Evolutionary conservation across 2,329 filamentous ascomycete genomes (phyloP).

Genomic region (Arachnopeziza araneosa): DNA sequence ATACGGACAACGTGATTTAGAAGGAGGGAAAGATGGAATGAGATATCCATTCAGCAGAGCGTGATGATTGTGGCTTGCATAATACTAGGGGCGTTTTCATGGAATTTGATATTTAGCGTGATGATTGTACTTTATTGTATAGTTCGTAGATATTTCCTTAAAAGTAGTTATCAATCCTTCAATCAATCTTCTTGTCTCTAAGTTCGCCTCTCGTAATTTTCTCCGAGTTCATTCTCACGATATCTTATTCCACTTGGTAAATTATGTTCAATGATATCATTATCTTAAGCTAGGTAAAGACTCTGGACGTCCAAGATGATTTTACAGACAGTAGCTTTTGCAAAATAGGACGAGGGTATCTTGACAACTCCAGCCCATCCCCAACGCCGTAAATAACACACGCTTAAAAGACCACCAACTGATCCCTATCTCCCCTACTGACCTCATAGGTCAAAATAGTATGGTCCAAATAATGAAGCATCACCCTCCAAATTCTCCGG

Average conservation of each 20-base stretch:
- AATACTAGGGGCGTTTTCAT: slow-evolving; percentile 12
- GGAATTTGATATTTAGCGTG: background rate
- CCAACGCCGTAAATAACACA: background rate
- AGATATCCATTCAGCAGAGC: slow-evolving; percentile 11
- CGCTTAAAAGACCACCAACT: slow-evolving; percentile 22
- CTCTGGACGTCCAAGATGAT: no score
- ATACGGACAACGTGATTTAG: slow-evolving; percentile 21
- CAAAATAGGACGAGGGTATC: background rate
- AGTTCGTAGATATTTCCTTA: slow-evolving; percentile 9
- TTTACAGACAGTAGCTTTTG: background rate
- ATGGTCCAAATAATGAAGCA: slow-evolving; percentile 68
- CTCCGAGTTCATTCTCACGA: no score
- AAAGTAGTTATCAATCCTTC: slow-evolving; percentile 4
- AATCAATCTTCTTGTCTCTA: background rate
- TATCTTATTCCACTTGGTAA: no score
- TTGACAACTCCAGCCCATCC: background rate
- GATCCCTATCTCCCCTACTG: slow-evolving; percentile 35
- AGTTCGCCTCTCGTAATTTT: no score
- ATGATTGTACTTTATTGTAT: slow-evolving; percentile 14
- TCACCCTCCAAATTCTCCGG: slow-evolving; percentile 53
- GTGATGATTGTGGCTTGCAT: slow-evolving; percentile 15
- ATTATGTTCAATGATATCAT: no score
- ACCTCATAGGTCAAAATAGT: slow-evolving; percentile 66
- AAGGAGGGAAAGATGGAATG: slow-evolving; percentile 4
- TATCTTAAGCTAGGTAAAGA: no score